phyloP scores from a whole-genome alignment of 495 filamentous ascomycete genomes.

The Penicillium pancosmium region DNA sequence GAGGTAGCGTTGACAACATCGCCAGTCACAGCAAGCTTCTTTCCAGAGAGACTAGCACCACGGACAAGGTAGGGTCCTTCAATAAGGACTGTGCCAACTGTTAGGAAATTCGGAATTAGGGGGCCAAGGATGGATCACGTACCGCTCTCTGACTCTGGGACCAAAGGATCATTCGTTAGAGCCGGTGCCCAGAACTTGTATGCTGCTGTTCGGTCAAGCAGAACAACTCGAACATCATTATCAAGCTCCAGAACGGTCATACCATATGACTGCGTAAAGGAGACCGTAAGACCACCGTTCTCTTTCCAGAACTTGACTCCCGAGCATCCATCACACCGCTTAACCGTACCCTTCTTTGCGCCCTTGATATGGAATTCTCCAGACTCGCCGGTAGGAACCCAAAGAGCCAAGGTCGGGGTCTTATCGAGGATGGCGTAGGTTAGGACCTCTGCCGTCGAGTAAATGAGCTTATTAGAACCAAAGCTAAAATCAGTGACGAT shows the following conservation, averaged over 20 bases:
- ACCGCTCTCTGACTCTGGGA: constrained; percentile 48
- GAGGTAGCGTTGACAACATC: constrained; percentile 65
- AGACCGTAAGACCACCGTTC: constrained; percentile 37
- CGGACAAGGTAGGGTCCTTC: constrained; percentile 68
- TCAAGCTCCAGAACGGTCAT: constrained; percentile 51
- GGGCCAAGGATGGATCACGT: constrained; percentile 12
- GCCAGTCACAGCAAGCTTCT: constrained; percentile 58
- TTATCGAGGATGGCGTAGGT: constrained; percentile 54
- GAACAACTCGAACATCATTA: constrained; percentile 46
- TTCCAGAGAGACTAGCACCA: constrained; percentile 49
- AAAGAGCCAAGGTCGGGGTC: constrained; percentile 53
- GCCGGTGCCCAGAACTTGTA: constrained; percentile 61
- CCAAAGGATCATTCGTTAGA: constrained; percentile 52
- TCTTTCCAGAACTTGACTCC: constrained; percentile 40
- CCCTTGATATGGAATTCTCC: constrained; percentile 57
- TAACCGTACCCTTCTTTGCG: constrained; percentile 40
- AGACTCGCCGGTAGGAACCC: constrained; percentile 55
- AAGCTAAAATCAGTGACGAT: constrained; percentile 60
- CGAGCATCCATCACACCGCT: constrained; percentile 36
- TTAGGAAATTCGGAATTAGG: constrained; percentile 1
- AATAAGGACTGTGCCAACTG: constrained; percentile 52
- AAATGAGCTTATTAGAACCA: constrained; percentile 52
- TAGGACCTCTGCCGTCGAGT: constrained; percentile 62
- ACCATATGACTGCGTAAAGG: constrained; percentile 48
- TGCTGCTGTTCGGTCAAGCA: constrained; percentile 55